Conservation (phyloP, 345 rosid species). For the Dipteronia dyeriana region DNA sequence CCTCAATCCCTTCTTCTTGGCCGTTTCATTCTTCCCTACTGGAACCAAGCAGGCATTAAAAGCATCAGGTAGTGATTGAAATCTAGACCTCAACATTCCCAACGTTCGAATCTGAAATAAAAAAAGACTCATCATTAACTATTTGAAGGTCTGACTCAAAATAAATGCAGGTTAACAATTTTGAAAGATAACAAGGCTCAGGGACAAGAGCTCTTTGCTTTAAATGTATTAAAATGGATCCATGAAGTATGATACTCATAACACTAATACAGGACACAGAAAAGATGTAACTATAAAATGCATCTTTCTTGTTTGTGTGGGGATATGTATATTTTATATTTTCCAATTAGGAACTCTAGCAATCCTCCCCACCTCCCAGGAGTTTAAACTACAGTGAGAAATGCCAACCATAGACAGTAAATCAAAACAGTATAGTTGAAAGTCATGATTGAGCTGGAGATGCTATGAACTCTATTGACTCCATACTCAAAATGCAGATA, state of each 20-base stretch:
- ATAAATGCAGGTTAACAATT: neutral
- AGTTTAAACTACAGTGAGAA: neutral
- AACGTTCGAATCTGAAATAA: conserved; percentile 53
- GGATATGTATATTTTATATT: neutral
- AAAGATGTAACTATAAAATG: neutral
- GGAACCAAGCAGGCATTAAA: conserved; percentile 52
- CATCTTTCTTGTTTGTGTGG: neutral
- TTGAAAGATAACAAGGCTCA: neutral
- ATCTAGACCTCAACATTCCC: conserved; percentile 59
- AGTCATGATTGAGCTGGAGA: neutral
- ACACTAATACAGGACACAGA: neutral
- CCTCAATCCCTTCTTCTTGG: conserved; percentile 43
- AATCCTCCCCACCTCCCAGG: conserved; percentile 1
- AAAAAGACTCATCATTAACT: conserved; percentile 5
- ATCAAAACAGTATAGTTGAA: neutral
- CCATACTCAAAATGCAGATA: neutral
- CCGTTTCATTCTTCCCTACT: conserved; percentile 37
- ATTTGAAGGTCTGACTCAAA: neutral
- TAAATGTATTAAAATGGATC: neutral
- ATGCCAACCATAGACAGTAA: neutral
- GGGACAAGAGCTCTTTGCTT: neutral
- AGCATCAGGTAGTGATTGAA: conserved; percentile 56
- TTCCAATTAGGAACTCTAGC: neutral
- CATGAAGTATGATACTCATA: neutral
- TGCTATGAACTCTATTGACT: neutral